Evolutionary conservation across 1,284 basidiomycete species (phyloP), one percentile per base, ranked within the genome.

Genomic region (Irpex sp.): DNA sequence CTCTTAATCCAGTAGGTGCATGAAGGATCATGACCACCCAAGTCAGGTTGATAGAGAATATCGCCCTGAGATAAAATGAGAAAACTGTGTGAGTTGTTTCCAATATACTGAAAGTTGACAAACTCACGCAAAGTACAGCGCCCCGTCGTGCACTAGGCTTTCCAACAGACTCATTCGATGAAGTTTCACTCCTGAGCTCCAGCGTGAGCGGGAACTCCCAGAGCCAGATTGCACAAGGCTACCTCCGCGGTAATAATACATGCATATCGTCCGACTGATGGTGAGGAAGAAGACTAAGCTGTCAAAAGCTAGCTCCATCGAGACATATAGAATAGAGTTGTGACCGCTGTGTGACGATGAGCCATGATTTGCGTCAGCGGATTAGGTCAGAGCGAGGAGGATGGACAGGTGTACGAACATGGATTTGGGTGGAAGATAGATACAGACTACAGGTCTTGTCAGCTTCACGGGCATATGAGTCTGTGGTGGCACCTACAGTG

Each of bases 1-100:
- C 53, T 13, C 53, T 31, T 4, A 55, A 17, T 9, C 53, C 53
- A 0, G 53, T 55, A 7, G 53, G 53, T 13, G 53, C 53, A 9
- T 55, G 31, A 13, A 55, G 53, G 31, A 55, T 55, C 53, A 55
- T 55, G 53, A 55, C 21, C 19, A 55, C 53, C 53, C 53, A 55
- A 5, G 53, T 36, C 13, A 55, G 31, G 53, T 55, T 55, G 11
- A 55, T 55, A 9, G 53, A 55, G 53, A 55, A 55, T 9, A 55
- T 55, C 8, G 53, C 53, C 17, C 53, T 55, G 33, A 13, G 13
- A 46, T 46, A 15, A 5, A 11, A 46, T 4, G 6, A 46, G 5
- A 1, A 46, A 46, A 15, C 5, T 46, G 5, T n/a, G 4, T 31
- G 11, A 53, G 7, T 53, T 26, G 4, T 13, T 1, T 1, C 0